Evolutionary conservation across 2,329 filamentous ascomycete species (phyloP), one percentile per base, ranked within the genome.

Genomic region (Myriosclerotinia duriaeana): DNA sequence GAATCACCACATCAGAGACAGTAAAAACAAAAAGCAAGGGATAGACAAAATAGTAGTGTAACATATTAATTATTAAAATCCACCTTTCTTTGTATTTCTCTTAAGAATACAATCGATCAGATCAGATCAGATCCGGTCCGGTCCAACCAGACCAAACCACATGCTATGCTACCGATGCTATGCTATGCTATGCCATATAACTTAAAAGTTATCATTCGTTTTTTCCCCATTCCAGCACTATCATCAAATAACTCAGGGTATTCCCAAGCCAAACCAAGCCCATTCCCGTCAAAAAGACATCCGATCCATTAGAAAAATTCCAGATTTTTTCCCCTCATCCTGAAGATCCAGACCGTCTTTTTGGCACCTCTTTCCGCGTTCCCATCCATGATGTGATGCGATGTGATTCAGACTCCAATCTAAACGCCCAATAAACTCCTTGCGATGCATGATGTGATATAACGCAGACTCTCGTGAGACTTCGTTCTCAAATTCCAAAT

Each of bases 401-500:
- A 65, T 60, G 64, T 53, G 36, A 42, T 40, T 38, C 6, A 38
- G 12, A 52, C 14, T 61, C 58, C 58, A 50, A 50, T 52, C 46
- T 22, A 53, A 61, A 65, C 54, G 54, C 64, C 64, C 46, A 60
- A 52, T 65, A 60, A 61, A 65, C 64, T 59, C 64, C 64, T 59
- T 30, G 44, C 46, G 22, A 65, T 65, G 64, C 64, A 42, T 38
- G 58, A 53, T 53, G 26, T 44, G 20, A 56, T 59, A 59, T 59
- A 36, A 12, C 40, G 56, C 44, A 50, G 34, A 38, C 30, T 60
- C 42, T 60, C 44, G 34, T 30, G 30, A 48, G 20, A 50, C 34
- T 5, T 20, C n/a, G 50, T 40, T 36, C 30, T 30, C 53, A 26
- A 26, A 34, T 38, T 46, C 14, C 5, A 36, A n/a, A 26, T 30